phyloP scores from a whole-genome alignment of 2,329 filamentous ascomycete genomes.

The Verruconis gallopava region DNA sequence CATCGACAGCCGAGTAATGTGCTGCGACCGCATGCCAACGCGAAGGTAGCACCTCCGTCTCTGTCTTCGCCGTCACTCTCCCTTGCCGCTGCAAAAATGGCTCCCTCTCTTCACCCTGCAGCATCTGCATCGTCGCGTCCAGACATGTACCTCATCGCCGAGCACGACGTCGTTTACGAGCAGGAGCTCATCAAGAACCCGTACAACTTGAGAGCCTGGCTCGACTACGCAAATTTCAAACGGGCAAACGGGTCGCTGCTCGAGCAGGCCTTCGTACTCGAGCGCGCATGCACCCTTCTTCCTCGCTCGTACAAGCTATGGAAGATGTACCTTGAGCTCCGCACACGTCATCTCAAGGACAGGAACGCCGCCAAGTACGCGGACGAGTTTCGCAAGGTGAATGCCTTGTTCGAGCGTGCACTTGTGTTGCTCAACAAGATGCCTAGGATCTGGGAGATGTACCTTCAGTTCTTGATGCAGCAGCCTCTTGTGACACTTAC shows the following conservation, averaged over 20 bases:
- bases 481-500: conserved; percentile 87
- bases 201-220: conserved; percentile 83
- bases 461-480: conserved; percentile 75
- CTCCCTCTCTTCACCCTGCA: background rate
- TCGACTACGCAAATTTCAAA: conserved; percentile 89
- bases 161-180: conserved; percentile 91
- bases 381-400: conserved; percentile 82
- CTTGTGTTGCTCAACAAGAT: conserved; percentile 95
- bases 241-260: conserved; percentile 68
- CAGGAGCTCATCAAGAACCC: conserved; percentile 83
- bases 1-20: background rate
- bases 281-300: conserved; percentile 78
- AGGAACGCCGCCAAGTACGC: conserved; percentile 72
- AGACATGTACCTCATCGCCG: conserved; percentile 40
- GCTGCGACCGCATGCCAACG: background rate
- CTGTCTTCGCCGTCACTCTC: background rate
- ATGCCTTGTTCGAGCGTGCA: conserved; percentile 83
- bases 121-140: conserved; percentile 3
- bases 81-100: background rate
- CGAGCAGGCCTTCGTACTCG: conserved; percentile 79
- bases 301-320: conserved; percentile 96
- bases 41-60: conserved; percentile 5
- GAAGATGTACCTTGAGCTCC: conserved; percentile 89
- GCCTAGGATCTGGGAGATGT: conserved; percentile 98
- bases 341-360: conserved; percentile 66